These are phyloP conservation scores for Lyophyllum atratum DNA, from an alignment of 768 basidiomycete species.

Conservation along the genomic window DNA sequence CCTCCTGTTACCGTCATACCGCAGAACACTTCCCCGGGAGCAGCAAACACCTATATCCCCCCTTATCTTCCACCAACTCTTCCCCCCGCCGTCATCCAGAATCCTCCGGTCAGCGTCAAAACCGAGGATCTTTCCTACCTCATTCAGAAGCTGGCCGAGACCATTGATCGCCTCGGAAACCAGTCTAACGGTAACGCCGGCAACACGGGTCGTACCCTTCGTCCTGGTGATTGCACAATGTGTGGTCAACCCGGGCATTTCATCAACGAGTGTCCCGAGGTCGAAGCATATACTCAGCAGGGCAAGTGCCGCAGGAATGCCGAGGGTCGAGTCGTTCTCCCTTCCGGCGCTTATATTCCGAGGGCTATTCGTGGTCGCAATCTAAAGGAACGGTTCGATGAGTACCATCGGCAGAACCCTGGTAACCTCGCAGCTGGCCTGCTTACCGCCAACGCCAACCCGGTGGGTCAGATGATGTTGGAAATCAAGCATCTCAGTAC, in stretches of 20 bases:
- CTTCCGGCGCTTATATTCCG: background rate
- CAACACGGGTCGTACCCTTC: background rate
- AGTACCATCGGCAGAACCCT: constrained; percentile 12
- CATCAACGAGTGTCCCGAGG: background rate
- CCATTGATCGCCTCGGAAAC: background rate
- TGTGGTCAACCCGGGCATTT: background rate
- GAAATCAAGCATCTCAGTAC: background rate
- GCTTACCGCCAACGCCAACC: background rate
- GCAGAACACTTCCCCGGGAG: background rate
- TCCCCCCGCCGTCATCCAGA: background rate
- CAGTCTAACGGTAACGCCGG: background rate
- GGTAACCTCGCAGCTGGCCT: background rate
- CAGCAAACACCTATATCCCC: background rate
- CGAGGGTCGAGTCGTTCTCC: background rate
- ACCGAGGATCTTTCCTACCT: background rate
- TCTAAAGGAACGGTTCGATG: constrained; percentile 10
- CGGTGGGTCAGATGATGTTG: background rate
- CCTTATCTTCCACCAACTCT: background rate
- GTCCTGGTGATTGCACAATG: background rate
- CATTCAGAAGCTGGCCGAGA: background rate
- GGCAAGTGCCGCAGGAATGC: background rate
- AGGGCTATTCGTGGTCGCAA: background rate
- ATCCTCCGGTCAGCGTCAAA: background rate
- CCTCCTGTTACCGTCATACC: background rate
- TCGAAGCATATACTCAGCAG: background rate